Evolutionary conservation across 192 early-diverging fungal species (phyloP).

Genomic region (Umbelopsis ramanniana): DNA sequence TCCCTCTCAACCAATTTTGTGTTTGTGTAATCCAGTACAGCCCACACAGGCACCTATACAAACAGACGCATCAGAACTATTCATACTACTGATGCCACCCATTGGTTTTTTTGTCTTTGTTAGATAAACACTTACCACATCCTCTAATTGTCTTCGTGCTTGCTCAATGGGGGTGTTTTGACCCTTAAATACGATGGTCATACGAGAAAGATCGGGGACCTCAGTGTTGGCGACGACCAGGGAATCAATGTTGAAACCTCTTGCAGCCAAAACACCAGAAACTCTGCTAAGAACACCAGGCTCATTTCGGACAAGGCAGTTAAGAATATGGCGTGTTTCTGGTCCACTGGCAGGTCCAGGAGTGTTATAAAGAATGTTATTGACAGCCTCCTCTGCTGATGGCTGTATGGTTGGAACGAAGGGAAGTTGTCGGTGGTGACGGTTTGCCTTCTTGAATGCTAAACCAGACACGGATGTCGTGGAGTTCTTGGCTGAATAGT

Average conservation of each 20-base stretch:
- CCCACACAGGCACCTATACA: conserved; percentile 85
- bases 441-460: conserved; percentile 37
- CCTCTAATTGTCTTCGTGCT: conserved; percentile 92
- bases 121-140: conserved; percentile 67
- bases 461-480: conserved; percentile 32
- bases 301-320: conserved; percentile 93
- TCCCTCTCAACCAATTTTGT: conserved; percentile 91
- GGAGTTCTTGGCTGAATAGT: background rate
- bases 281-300: conserved; percentile 84
- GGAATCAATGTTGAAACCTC: conserved; percentile 98
- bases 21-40: conserved; percentile 94
- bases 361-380: conserved; percentile 96
- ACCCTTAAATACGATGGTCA: conserved; percentile 96
- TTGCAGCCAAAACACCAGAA: conserved; percentile 88
- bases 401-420: conserved; percentile 48
- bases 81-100: too few species aligned
- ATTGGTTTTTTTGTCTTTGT: background rate
- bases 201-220: conserved; percentile 88
- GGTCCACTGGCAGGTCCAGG: conserved; percentile 58
- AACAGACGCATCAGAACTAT: background rate
- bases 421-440: conserved; percentile 35
- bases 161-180: conserved; percentile 85
- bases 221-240: conserved; percentile 96
- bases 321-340: conserved; percentile 85
- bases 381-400: conserved; percentile 92